phyloP scores from a whole-genome alignment of 345 rosid genomes.

The Pistacia integerrima region DNA sequence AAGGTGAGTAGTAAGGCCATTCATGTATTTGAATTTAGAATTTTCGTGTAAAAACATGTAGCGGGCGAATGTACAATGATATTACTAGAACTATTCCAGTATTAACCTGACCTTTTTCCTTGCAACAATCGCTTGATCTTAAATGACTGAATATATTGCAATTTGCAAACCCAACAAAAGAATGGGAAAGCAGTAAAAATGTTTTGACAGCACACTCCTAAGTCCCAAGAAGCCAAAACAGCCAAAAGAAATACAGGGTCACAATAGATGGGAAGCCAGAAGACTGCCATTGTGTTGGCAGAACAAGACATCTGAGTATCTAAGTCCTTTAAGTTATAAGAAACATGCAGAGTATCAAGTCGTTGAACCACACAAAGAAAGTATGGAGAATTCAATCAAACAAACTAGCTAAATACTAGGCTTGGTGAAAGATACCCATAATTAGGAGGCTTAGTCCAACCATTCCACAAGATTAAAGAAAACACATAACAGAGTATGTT shows the following conservation, averaged over 20 bases:
- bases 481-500: background rate
- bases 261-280: background rate
- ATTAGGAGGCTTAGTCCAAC: background rate
- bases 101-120: background rate
- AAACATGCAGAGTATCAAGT: too few relatives aligned
- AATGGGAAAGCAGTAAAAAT: background rate
- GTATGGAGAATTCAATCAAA: background rate
- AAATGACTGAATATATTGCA: background rate
- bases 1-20: background rate
- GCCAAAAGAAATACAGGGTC: constrained; percentile 1
- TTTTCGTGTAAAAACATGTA: too few relatives aligned
- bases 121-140: background rate
- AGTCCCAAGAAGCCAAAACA: background rate
- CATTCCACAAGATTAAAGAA: background rate
- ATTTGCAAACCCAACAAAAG: background rate
- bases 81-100: background rate
- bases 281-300: constrained; percentile 12
- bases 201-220: background rate
- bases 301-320: background rate
- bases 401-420: constrained; percentile 1
- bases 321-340: too few relatives aligned
- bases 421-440: background rate
- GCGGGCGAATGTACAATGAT: background rate
- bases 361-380: background rate
- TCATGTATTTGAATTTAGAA: background rate